phyloP scores from a whole-genome alignment of 306 rosid species.

The Gynostemma pentaphyllum region DNA sequence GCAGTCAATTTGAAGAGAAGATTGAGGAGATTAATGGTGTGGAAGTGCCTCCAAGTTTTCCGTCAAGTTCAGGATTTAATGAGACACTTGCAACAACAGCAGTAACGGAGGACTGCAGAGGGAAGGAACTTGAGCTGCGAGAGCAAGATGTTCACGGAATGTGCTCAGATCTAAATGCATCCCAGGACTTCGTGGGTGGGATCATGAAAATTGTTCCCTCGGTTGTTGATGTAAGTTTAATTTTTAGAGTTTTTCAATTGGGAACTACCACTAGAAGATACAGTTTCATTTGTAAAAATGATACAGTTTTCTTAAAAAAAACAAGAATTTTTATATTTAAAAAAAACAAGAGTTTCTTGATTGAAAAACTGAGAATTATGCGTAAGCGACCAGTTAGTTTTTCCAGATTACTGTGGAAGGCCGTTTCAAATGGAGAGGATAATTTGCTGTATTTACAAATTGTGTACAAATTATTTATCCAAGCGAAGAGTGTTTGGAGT shows the following conservation, averaged over 20 bases:
- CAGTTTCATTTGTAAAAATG: too few relatives aligned
- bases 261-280: too few relatives aligned
- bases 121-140: slow-evolving; percentile 35
- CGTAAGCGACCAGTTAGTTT: not conserved
- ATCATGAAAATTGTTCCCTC: slow-evolving; percentile 98
- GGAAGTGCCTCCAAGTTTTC: slow-evolving; percentile 43
- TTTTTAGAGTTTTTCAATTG: too few relatives aligned
- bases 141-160: slow-evolving; percentile 41
- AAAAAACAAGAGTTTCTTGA: not conserved
- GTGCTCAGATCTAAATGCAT: slow-evolving; percentile 37
- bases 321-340: too few relatives aligned
- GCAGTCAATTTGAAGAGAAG: slow-evolving; percentile 93
- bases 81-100: slow-evolving; percentile 28
- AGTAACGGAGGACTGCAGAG: slow-evolving; percentile 32
- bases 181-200: slow-evolving; percentile 74
- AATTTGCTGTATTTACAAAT: not conserved
- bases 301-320: too few relatives aligned
- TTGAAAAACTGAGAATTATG: too few relatives aligned
- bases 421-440: not conserved
- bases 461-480: not conserved
- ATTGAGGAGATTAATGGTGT: slow-evolving; percentile 78
- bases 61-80: slow-evolving; percentile 44
- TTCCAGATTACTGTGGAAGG: not conserved
- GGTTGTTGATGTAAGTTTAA: slow-evolving; percentile 71
- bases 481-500: not conserved